Evolutionary conservation across 176 grass and related monocot species (phyloP).

Genomic region (Oryza coarctata): DNA sequence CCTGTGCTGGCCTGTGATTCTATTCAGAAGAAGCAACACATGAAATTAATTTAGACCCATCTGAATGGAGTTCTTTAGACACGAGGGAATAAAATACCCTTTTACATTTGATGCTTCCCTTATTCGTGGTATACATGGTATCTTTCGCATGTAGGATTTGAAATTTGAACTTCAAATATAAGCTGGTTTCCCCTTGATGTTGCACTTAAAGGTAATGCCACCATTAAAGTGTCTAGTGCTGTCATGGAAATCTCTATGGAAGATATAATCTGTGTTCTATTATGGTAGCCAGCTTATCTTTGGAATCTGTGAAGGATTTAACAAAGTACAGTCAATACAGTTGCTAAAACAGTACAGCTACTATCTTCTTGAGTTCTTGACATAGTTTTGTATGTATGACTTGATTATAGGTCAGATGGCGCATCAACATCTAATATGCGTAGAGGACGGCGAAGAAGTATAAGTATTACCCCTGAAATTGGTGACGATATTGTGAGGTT

Average conservation of each 20-base stretch:
- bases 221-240: not conserved
- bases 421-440: slow-evolving; percentile 73
- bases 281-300: slow-evolving; percentile 1
- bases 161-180: not conserved
- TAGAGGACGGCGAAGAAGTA: slow-evolving; percentile 62
- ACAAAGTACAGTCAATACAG: slow-evolving; percentile 8
- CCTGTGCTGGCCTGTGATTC: not conserved
- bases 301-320: slow-evolving; percentile 21
- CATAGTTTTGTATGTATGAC: slow-evolving; percentile 46
- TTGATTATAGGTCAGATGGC: slow-evolving; percentile 82
- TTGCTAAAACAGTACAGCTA: slow-evolving; percentile 16
- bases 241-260: not conserved
- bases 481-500: slow-evolving; percentile 98
- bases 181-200: not conserved
- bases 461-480: slow-evolving; percentile 92
- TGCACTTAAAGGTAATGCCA: not conserved
- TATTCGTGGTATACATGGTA: slow-evolving; percentile 5
- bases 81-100: not conserved
- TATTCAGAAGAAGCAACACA: not conserved
- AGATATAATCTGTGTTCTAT: slow-evolving; percentile 4
- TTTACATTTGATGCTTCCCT: not conserved
- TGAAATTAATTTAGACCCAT: slow-evolving; percentile 1
- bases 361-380: slow-evolving; percentile 35
- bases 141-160: not conserved
- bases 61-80: not conserved